A percentile compares a stretch with the other conserved stretches of the same genome.
phyloP scores from a whole-genome alignment of 768 basidiomycete genomes.

The Kwoniella pini region DNA sequence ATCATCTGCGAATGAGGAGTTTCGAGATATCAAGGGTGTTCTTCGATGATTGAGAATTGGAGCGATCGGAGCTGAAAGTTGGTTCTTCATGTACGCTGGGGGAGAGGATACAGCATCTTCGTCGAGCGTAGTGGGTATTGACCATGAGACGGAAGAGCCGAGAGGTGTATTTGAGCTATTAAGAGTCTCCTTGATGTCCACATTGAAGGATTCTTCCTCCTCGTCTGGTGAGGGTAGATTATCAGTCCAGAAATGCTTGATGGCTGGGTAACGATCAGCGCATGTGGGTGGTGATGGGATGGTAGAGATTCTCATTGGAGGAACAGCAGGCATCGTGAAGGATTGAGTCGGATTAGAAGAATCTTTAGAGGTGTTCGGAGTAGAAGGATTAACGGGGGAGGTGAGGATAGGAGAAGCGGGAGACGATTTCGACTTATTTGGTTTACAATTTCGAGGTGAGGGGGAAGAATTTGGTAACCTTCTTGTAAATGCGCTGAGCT shows the following conservation, averaged over 20 bases:
- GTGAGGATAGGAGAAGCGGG: constrained; percentile 10
- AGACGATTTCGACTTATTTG: background rate
- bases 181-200: background rate
- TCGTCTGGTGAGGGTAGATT: background rate
- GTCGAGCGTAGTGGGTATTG: background rate
- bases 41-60: background rate
- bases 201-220: background rate
- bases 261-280: background rate
- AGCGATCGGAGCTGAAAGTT: background rate
- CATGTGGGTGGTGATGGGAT: constrained; percentile 11
- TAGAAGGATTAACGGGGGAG: constrained; percentile 5
- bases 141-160: constrained; percentile 1
- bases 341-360: background rate
- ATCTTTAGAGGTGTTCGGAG: constrained; percentile 4
- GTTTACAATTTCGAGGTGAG: background rate
- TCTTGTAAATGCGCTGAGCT: constrained; percentile 3
- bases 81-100: background rate
- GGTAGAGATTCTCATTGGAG: background rate
- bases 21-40: constrained; percentile 4
- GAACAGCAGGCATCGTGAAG: constrained; percentile 4
- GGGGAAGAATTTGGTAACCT: constrained; percentile 15
- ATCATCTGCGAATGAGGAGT: constrained; percentile 10
- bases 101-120: constrained; percentile 5
- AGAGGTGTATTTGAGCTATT: background rate
- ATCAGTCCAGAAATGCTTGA: constrained; percentile 1